phyloP scores from a whole-genome alignment of 1,139 yeast genomes.

The Diutina catenulata region DNA sequence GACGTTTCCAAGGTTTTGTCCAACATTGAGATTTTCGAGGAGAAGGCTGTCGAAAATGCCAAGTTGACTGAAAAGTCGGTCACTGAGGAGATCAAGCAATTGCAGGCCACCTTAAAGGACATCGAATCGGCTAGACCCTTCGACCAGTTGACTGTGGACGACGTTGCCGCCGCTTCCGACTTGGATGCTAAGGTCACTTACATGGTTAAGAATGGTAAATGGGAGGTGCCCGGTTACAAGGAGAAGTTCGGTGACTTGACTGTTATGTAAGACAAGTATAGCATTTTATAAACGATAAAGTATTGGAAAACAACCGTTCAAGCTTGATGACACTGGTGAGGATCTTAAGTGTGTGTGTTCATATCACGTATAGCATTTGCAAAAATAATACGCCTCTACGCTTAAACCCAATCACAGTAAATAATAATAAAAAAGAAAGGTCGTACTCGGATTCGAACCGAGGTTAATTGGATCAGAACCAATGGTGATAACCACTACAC shows the following conservation, averaged over 20 bases:
- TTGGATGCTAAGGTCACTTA: conserved; percentile 91
- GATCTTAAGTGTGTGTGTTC: too few relatives aligned
- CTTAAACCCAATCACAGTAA: too few relatives aligned
- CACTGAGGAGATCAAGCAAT: conserved; percentile 71
- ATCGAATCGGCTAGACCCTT: conserved; percentile 96
- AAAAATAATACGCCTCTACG: too few relatives aligned
- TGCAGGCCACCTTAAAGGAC: conserved; percentile 81
- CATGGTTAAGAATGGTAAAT: conserved; percentile 94
- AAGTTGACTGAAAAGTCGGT: conserved; percentile 87
- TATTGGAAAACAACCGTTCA: too few relatives aligned
- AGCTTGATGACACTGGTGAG: too few relatives aligned
- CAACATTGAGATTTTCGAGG: conserved; percentile 87
- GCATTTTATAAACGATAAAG: not conserved
- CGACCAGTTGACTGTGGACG: conserved; percentile 92
- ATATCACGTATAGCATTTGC: too few relatives aligned
- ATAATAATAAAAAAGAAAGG: too few relatives aligned
- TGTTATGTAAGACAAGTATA: conserved; percentile 52
- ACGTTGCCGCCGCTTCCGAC: conserved; percentile 91
- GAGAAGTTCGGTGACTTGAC: conserved; percentile 95
- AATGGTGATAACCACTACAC: too few relatives aligned
- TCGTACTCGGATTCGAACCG: too few relatives aligned
- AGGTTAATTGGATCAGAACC: too few relatives aligned
- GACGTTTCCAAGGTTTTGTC: conserved; percentile 85
- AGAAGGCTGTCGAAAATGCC: conserved; percentile 93
- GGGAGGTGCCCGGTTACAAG: conserved; percentile 97